phyloP scores from a whole-genome alignment of 345 rosid genomes.

The Combretum micranthum region DNA sequence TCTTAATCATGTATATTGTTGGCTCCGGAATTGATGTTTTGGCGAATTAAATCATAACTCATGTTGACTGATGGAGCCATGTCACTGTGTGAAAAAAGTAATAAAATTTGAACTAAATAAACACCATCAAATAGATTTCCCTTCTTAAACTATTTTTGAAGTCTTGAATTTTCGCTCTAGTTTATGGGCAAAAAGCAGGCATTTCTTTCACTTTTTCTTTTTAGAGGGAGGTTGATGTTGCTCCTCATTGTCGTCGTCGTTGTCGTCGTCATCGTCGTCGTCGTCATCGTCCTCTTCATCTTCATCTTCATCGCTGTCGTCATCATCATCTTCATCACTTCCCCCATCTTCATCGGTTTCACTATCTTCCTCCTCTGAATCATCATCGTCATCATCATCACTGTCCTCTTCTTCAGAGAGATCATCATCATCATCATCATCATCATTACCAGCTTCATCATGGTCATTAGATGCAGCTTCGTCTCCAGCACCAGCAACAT shows the following conservation, averaged over 20 bases:
- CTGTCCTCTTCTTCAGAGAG: slow-evolving; percentile 2
- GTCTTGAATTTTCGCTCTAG: no score
- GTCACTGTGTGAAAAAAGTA: no score
- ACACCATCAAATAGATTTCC: no score
- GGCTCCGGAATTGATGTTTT: no score
- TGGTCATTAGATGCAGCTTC: slow-evolving; percentile 1
- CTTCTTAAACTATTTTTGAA: no score
- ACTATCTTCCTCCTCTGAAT: background rate
- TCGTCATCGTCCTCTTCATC: slow-evolving; percentile 5
- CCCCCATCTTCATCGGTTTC: slow-evolving; percentile 1
- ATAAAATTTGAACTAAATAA: no score
- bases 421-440: background rate
- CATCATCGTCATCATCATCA: slow-evolving; percentile 2
- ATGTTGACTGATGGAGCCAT: no score
- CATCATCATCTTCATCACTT: slow-evolving; percentile 1
- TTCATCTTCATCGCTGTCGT: slow-evolving; percentile 1
- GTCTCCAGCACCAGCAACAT: slow-evolving; percentile 2
- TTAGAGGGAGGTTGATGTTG: slow-evolving; percentile 10
- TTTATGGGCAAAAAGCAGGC: background rate
- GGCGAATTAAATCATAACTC: no score
- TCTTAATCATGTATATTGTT: no score
- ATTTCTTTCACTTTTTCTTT: slow-evolving; percentile 3
- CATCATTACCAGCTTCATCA: slow-evolving; percentile 3
- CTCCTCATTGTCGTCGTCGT: background rate
- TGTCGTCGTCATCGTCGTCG: background rate